Conservation (phyloP, 2,329 filamentous ascomycete species). For the Aspergillus sp. region DNA sequence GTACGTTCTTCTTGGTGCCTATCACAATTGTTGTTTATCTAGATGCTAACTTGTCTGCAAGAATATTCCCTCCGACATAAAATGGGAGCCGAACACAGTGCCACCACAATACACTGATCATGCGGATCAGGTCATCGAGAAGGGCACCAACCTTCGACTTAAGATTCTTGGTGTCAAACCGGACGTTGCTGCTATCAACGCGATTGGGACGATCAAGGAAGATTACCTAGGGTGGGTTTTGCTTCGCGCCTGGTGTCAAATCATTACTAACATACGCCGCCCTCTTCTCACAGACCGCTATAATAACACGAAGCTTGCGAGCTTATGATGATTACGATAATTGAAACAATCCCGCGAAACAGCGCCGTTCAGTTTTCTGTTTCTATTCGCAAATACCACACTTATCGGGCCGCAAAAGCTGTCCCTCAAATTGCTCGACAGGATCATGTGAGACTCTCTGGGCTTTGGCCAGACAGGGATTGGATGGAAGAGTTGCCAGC, state of each 20-base stretch:
- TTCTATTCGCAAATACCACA: neutral
- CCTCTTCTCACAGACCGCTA: constrained; percentile 25
- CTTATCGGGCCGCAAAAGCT: neutral
- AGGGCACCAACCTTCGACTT: constrained; percentile 86
- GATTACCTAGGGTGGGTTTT: constrained; percentile 51
- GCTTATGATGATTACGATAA: constrained; percentile 19
- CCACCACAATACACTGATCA: constrained; percentile 97
- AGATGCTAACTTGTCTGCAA: constrained; percentile 22
- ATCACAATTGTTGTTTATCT: neutral
- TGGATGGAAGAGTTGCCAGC: neutral
- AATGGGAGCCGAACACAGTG: constrained; percentile 92
- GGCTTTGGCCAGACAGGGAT: neutral
- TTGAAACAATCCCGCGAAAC: constrained; percentile 13
- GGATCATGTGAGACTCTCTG: neutral
- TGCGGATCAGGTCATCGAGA: constrained; percentile 89
- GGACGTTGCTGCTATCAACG: constrained; percentile 93
- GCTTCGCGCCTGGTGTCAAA: neutral
- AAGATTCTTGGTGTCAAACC: constrained; percentile 93
- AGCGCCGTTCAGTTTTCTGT: constrained; percentile 2
- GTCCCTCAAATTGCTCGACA: neutral
- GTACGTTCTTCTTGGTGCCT: constrained; percentile 54
- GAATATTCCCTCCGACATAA: constrained; percentile 81
- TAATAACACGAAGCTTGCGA: constrained; percentile 29
- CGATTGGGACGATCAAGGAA: constrained; percentile 95
- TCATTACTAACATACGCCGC: constrained; percentile 14